Evolutionary conservation across 805 yeast genomes (phyloP).

Genomic region (Teunomyces gatunensis): DNA sequence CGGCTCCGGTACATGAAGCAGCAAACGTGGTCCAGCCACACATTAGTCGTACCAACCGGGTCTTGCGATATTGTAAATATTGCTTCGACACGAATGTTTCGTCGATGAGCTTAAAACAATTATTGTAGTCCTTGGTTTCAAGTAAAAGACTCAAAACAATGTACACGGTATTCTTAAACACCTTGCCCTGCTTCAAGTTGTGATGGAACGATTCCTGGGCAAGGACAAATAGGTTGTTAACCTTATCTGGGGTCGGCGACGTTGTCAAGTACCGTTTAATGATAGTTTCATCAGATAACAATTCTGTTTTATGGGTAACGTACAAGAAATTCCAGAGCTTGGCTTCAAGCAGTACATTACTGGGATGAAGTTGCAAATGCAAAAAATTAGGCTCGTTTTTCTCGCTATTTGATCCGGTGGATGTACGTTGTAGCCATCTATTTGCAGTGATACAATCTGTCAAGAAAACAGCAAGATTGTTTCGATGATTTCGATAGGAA

Average conservation of each 20-base stretch:
- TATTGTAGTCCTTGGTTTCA: conserved; percentile 25
- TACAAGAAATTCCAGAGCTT: conserved; percentile 4
- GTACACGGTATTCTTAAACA: neutral
- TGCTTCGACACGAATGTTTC: conserved; percentile 16
- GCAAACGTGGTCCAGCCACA: neutral
- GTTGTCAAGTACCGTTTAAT: conserved; percentile 16
- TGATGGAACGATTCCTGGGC: neutral
- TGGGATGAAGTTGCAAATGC: neutral
- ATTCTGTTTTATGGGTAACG: neutral
- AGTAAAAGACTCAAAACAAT: conserved; percentile 18
- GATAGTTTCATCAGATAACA: conserved; percentile 3
- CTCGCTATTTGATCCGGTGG: neutral
- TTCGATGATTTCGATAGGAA: neutral
- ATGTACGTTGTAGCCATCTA: conserved; percentile 15
- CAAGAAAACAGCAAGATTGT: conserved; percentile 6
- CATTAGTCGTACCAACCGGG: neutral
- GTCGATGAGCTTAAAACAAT: conserved; percentile 27
- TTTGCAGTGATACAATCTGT: conserved; percentile 23
- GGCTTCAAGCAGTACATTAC: conserved; percentile 3
- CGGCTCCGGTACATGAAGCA: conserved; percentile 19
- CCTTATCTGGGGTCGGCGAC: conserved; percentile 11
- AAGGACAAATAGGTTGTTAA: neutral
- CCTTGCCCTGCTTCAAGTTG: neutral
- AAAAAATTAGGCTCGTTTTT: neutral
- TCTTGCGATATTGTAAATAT: conserved; percentile 4